Conservation (phyloP, 306 rosid species). For the Dryas alaskensis region DNA sequence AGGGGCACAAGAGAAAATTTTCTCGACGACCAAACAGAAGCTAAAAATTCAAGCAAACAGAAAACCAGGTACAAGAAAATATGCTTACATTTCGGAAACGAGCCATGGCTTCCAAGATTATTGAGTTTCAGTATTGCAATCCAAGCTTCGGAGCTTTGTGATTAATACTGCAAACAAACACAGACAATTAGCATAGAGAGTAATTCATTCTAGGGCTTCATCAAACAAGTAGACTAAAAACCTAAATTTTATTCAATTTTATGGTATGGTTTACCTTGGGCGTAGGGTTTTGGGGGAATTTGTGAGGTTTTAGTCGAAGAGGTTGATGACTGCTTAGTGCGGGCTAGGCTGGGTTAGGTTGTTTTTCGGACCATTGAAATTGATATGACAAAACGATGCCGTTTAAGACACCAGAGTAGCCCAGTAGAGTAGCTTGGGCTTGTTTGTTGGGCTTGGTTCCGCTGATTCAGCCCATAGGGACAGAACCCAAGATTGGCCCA, state of each 20-base stretch:
- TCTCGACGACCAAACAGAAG: slow-evolving; percentile 20
- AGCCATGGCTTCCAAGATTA: slow-evolving; percentile 37
- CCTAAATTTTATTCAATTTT: too few relatives aligned
- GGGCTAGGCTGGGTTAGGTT: not conserved
- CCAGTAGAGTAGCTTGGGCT: too few relatives aligned
- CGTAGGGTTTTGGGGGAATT: slow-evolving; percentile 3
- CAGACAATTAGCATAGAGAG: not conserved
- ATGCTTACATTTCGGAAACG: slow-evolving; percentile 43
- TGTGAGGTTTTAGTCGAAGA: slow-evolving; percentile 9
- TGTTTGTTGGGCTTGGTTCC: too few relatives aligned
- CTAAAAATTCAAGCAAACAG: not conserved
- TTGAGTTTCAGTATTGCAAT: slow-evolving; percentile 1
- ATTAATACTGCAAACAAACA: slow-evolving; percentile 4
- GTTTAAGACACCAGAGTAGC: not conserved
- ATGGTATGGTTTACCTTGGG: slow-evolving; percentile 1
- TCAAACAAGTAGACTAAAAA: too few relatives aligned
- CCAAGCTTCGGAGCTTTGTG: not conserved
- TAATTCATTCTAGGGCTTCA: not conserved
- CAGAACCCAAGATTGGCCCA: too few relatives aligned
- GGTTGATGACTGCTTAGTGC: not conserved
- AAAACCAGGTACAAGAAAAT: not conserved
- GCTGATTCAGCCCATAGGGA: too few relatives aligned
- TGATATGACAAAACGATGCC: not conserved
- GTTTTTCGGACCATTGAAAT: not conserved
- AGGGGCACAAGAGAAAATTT: not conserved